These are phyloP conservation scores for Salvia sclarea DNA, from an alignment of 305 asterid genomes.

Conservation along the genomic window DNA sequence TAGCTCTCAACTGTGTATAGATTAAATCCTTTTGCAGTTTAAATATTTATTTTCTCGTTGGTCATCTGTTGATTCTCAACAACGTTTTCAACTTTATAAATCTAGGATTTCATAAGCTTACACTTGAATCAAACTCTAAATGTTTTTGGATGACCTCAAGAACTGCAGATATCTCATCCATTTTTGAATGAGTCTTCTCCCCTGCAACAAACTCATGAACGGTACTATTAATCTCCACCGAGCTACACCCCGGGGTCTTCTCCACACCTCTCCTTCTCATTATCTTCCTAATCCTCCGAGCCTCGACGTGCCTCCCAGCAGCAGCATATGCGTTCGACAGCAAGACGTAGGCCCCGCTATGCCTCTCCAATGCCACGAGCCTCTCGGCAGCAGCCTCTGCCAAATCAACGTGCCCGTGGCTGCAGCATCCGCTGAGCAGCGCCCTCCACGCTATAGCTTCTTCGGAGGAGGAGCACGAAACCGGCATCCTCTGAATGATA, in stretches of 20 bases:
- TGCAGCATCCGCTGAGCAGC: constrained; percentile 55
- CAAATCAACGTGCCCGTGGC: constrained; percentile 40
- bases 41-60: neutral
- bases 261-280: constrained; percentile 61
- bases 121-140: constrained; percentile 26
- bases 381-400: constrained; percentile 66
- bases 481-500: constrained; percentile 46
- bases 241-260: constrained; percentile 78
- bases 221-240: constrained; percentile 58
- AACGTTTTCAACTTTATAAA: no score
- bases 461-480: constrained; percentile 34
- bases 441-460: constrained; percentile 77
- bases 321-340: constrained; percentile 61
- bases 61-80: neutral
- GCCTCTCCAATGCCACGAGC: constrained; percentile 53
- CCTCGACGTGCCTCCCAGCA: constrained; percentile 53
- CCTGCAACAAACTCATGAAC: constrained; percentile 76
- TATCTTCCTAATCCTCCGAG: constrained; percentile 46
- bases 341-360: constrained; percentile 67
- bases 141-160: constrained; percentile 45
- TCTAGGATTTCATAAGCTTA: neutral
- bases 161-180: constrained; percentile 39
- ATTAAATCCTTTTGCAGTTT: constrained; percentile 18
- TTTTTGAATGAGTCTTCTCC: constrained; percentile 44
- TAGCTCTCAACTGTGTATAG: constrained; percentile 36